phyloP scores from a whole-genome alignment of 1,284 basidiomycete genomes.

The Leccinum discolor region DNA sequence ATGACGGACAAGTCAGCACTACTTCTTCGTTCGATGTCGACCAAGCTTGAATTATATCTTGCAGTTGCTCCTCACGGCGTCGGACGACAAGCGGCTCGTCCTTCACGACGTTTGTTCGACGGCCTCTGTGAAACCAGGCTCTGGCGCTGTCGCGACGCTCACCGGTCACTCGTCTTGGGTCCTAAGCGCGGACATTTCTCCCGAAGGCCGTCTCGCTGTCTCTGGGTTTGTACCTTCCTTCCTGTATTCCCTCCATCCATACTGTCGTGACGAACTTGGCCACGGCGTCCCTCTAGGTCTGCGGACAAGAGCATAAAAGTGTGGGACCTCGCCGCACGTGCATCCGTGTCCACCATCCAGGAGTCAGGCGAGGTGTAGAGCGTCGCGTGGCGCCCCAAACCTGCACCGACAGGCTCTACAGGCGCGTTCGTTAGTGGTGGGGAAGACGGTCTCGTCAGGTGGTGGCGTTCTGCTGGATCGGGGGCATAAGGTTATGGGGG shows the following conservation, averaged over 20 bases:
- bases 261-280: not conserved
- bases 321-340: slow-evolving; percentile 82
- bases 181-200: slow-evolving; percentile 75
- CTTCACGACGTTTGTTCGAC: slow-evolving; percentile 79
- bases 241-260: not conserved
- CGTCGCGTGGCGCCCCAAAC: slow-evolving; percentile 78
- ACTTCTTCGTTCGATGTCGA: slow-evolving; percentile 14
- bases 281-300: slow-evolving; percentile 47
- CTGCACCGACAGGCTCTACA: slow-evolving; percentile 50
- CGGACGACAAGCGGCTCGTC: slow-evolving; percentile 86
- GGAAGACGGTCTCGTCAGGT: slow-evolving; percentile 76
- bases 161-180: slow-evolving; percentile 89
- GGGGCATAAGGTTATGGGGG: slow-evolving; percentile 10
- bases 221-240: slow-evolving; percentile 63
- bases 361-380: slow-evolving; percentile 86
- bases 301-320: slow-evolving; percentile 86
- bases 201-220: slow-evolving; percentile 73
- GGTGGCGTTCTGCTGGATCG: slow-evolving; percentile 72
- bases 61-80: slow-evolving; percentile 81
- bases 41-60: slow-evolving; percentile 2
- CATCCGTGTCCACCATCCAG: slow-evolving; percentile 76
- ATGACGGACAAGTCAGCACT: slow-evolving; percentile 59
- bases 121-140: slow-evolving; percentile 57
- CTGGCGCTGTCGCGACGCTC: slow-evolving; percentile 79
- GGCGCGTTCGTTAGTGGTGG: slow-evolving; percentile 80